Evolutionary conservation across 1,139 yeast species (phyloP).

Genomic region (Suhomyces panamericanus): DNA sequence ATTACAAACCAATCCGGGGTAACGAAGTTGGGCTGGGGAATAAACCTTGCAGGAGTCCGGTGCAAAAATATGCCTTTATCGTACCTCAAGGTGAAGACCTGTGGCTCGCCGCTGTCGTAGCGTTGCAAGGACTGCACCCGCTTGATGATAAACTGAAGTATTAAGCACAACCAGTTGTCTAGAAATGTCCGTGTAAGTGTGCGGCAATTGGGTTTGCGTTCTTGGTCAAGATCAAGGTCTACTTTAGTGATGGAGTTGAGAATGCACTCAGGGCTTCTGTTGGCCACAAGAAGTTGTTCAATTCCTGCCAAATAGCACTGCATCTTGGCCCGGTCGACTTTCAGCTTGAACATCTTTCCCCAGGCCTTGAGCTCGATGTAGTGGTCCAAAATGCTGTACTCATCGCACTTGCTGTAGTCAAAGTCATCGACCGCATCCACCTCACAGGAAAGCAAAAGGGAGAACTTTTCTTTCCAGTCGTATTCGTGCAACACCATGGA

Average conservation of each 20-base stretch:
- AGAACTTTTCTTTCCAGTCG: neutral
- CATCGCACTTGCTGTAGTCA: slow-evolving; percentile 3
- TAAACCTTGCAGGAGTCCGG: neutral
- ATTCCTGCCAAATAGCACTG: slow-evolving; percentile 11
- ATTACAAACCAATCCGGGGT: neutral
- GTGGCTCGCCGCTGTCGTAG: neutral
- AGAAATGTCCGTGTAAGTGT: neutral
- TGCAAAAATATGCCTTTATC: neutral
- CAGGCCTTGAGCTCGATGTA: slow-evolving; percentile 9
- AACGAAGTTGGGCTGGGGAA: neutral
- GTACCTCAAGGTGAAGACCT: neutral
- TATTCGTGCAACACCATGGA: slow-evolving; percentile 6
- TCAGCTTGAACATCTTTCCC: neutral
- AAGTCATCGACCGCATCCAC: slow-evolving; percentile 8
- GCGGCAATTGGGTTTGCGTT: neutral
- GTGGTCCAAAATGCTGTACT: slow-evolving; percentile 4
- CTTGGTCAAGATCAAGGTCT: neutral
- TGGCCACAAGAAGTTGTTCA: slow-evolving; percentile 1
- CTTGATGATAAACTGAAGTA: neutral
- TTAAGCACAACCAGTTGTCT: slow-evolving; percentile 6
- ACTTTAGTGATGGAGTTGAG: neutral
- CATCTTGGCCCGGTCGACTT: neutral
- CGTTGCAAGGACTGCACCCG: too few relatives aligned
- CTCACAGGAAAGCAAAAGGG: slow-evolving; percentile 5
- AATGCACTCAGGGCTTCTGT: neutral